A percentile compares a stretch with the other conserved stretches of the same genome.
Evolutionary conservation across 805 yeast genomes (phyloP).

Genomic region (Ogataea siamensis): DNA sequence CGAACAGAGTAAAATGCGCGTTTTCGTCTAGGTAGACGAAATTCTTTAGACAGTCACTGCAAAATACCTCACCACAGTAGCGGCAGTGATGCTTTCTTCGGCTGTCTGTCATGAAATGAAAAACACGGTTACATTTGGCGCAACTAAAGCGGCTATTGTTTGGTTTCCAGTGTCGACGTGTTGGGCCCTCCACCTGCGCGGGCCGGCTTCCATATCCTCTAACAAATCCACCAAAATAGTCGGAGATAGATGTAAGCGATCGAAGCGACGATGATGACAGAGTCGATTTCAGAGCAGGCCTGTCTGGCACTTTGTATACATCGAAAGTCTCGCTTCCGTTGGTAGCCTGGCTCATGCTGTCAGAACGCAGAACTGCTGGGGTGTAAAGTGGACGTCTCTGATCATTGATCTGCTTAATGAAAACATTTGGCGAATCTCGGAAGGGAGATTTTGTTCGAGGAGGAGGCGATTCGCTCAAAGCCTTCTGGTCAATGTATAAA

Average conservation of each 20-base stretch:
- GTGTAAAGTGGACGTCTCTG: conserved; percentile 84
- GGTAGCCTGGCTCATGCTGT: conserved; percentile 15
- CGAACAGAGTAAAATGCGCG: conserved; percentile 37
- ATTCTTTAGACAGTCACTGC: conserved; percentile 37
- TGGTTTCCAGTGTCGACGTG: conserved; percentile 69
- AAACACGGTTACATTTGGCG: conserved; percentile 61
- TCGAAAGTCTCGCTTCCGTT: conserved; percentile 14
- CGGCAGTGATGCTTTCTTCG: conserved; percentile 42
- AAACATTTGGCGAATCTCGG: conserved; percentile 32
- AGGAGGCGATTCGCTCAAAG: conserved; percentile 11
- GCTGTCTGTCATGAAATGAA: conserved; percentile 74
- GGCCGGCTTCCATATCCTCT: conserved; percentile 8
- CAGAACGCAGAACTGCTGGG: conserved; percentile 78
- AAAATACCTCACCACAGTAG: conserved; percentile 41
- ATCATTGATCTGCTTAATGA: conserved; percentile 68
- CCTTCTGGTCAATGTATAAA: conserved; percentile 8
- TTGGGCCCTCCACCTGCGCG: conserved; percentile 38
- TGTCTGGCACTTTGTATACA: conserved; percentile 17
- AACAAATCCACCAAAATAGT: conserved; percentile 28
- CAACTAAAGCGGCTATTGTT: conserved; percentile 67
- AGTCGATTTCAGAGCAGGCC: conserved; percentile 20
- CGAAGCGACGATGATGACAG: conserved; percentile 26
- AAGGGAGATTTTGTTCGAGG: conserved; percentile 31
- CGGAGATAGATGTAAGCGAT: conserved; percentile 26
- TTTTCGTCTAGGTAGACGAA: conserved; percentile 35